phyloP scores from a whole-genome alignment of 2,329 filamentous ascomycete species.

The Apiospora malaysiana region DNA sequence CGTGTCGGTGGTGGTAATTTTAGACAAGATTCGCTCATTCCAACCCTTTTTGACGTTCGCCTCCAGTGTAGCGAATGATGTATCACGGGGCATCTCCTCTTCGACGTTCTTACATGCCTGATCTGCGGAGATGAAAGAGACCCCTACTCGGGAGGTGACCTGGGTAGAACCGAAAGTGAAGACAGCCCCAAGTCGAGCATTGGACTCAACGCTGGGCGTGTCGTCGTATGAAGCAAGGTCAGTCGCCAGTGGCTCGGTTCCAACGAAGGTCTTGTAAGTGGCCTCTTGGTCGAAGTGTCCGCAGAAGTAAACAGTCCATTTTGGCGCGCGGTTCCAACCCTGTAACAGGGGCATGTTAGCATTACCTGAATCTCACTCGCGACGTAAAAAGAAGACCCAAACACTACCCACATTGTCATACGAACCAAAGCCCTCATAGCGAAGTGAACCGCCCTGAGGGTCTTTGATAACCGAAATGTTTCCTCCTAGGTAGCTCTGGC shows the following conservation, averaged over 20 bases:
- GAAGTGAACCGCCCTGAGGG: slow-evolving; percentile 33
- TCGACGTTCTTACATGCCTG: slow-evolving; percentile 66
- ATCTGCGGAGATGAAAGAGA: slow-evolving; percentile 69
- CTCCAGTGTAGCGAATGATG: slow-evolving; percentile 50
- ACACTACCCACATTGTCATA: slow-evolving; percentile 61
- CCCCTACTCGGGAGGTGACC: slow-evolving; percentile 65
- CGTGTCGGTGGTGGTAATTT: slow-evolving; percentile 65
- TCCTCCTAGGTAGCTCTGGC: slow-evolving; percentile 68
- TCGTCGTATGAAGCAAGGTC: slow-evolving; percentile 40
- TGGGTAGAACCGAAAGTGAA: slow-evolving; percentile 57
- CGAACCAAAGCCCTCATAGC: slow-evolving; percentile 65
- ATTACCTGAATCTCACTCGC: not conserved
- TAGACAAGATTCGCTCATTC: slow-evolving; percentile 67
- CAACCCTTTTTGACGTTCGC: slow-evolving; percentile 57
- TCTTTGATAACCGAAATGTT: slow-evolving; percentile 56
- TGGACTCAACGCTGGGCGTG: slow-evolving; percentile 21
- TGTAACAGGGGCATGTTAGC: slow-evolving; percentile 31
- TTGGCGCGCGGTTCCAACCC: slow-evolving; percentile 68
- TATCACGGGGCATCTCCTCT: slow-evolving; percentile 57
- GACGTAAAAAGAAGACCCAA: not conserved
- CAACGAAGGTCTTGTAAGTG: slow-evolving; percentile 52
- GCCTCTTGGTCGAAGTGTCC: slow-evolving; percentile 60
- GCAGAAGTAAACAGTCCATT: slow-evolving; percentile 70
- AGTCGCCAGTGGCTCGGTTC: slow-evolving; percentile 38
- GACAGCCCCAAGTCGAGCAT: slow-evolving; percentile 53